Base-by-base conservation (phyloP, 2,329 filamentous ascomycete genomes). In the Neofusicoccum sp. region DNA sequence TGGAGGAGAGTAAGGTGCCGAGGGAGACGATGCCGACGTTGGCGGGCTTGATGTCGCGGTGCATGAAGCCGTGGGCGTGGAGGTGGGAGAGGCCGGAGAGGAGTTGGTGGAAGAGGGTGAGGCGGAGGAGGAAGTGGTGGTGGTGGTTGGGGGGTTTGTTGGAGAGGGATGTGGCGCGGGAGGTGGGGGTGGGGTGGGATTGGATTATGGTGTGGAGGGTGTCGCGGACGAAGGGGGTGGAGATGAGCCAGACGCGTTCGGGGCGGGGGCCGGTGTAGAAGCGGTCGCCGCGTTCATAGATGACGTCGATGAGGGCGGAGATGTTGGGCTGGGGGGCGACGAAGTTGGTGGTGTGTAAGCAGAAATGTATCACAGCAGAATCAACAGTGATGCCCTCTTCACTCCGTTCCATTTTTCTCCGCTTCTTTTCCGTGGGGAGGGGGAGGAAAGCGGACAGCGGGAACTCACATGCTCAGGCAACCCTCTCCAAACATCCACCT, bases 41-140 rank as follows among this genome's bases (percentile, higher is more conserved):
- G 3, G 60, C 63, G n/a, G 60, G 60, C 49, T 64, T 64, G 39
- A 64, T 64, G 44, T 64, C 63, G 47, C 63, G 61, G 52, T 64
- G 63, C 34, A 64, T 47, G 39, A 49, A 64, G 29, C 50, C 43
- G 31, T 64, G 60, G 14, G 34, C 22, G 33, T 64, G 63, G 33
- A 64, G 61, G 48, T 47, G 63, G 29, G 60, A 47, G 31, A 64
- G 22, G 14, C 43, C 63, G 16, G 33, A 37, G 29, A 64, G 63
- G 14, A 60, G 43, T 7, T 60, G 43, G 43, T 37, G 16, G 56
- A 60, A 60, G 28, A 56, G 37, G 14, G 7, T 11, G 14, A 56
- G 52, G 28, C 52, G 52, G 39, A 56, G 37, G 52, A 33, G 39
- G 22, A 56, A 14, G 22, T 22, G 22, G 22, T 22, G 1, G 22